Conservation (phyloP, 1,139 yeast species). For the Hyphopichia buzzinii region DNA sequence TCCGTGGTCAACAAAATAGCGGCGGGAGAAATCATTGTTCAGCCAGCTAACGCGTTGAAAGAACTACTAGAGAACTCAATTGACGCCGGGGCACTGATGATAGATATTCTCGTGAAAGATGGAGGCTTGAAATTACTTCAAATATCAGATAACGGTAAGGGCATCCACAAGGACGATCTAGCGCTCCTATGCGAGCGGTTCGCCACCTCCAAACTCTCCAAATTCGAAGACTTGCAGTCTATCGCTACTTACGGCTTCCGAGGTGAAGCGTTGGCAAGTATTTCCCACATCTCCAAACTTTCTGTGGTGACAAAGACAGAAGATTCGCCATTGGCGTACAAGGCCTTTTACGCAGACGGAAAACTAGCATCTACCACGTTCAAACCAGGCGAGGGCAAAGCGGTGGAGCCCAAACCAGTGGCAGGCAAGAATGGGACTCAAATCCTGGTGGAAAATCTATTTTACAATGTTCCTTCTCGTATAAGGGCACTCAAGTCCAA, state of each 20-base stretch:
- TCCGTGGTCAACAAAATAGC: slow-evolving; percentile 87
- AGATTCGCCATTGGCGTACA: slow-evolving; percentile 64
- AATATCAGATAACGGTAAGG: slow-evolving; percentile 53
- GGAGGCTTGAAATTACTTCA: slow-evolving; percentile 55
- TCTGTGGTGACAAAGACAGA: slow-evolving; percentile 75
- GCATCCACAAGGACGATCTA: slow-evolving; percentile 46
- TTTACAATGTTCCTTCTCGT: slow-evolving; percentile 85
- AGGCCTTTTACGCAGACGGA: slow-evolving; percentile 66
- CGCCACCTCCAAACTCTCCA: slow-evolving; percentile 52
- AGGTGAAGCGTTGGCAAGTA: slow-evolving; percentile 61
- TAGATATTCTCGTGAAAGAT: slow-evolving; percentile 51
- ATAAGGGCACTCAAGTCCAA: slow-evolving; percentile 62
- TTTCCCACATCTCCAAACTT: slow-evolving; percentile 62
- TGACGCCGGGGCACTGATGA: slow-evolving; percentile 47
- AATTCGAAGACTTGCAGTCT: slow-evolving; percentile 47
- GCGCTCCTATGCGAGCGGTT: slow-evolving; percentile 53
- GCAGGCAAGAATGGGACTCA: slow-evolving; percentile 93
- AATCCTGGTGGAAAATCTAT: slow-evolving; percentile 80
- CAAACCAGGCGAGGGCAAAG: slow-evolving; percentile 16
- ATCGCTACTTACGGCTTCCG: slow-evolving; percentile 60
- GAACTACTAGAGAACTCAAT: slow-evolving; percentile 57
- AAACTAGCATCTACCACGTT: slow-evolving; percentile 43
- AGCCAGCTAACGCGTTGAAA: slow-evolving; percentile 77
- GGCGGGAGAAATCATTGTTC: slow-evolving; percentile 94
- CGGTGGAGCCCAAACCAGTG: slow-evolving; percentile 59